These are phyloP conservation scores for Colletotrichum sp. DNA, from an alignment of 2,329 filamentous ascomycete genomes.

Conservation along the genomic window DNA sequence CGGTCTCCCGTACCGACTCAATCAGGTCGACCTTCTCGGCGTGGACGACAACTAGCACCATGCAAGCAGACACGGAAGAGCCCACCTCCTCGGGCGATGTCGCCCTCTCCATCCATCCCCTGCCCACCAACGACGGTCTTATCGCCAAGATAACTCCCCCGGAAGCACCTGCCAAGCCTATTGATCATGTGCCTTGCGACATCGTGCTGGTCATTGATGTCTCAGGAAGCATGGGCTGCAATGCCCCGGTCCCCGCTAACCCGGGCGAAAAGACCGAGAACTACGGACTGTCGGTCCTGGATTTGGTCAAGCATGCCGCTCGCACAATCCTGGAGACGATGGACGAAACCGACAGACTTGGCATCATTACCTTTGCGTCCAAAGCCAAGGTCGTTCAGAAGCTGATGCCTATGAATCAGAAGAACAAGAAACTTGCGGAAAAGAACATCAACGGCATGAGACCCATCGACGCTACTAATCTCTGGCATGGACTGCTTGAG, in stretches of 20 bases:
- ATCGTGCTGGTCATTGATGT: constrained; percentile 67
- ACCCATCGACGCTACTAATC: constrained; percentile 49
- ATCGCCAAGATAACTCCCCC: constrained; percentile 53
- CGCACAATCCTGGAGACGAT: constrained; percentile 62
- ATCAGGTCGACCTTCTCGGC: not conserved
- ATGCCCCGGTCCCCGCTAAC: constrained; percentile 48
- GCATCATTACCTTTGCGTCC: constrained; percentile 59
- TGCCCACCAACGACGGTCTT: constrained; percentile 41
- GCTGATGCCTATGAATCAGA: constrained; percentile 50
- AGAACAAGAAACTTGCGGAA: constrained; percentile 47
- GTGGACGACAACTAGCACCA: not conserved
- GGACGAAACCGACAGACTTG: constrained; percentile 57
- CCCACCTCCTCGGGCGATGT: not conserved
- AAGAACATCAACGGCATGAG: constrained; percentile 46
- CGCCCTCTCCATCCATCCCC: constrained; percentile 39
- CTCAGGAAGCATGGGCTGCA: constrained; percentile 57
- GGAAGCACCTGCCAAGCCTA: constrained; percentile 27
- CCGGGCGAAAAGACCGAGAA: constrained; percentile 44
- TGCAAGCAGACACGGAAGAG: not conserved
- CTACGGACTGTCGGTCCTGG: constrained; percentile 58
- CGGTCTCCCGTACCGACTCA: not conserved
- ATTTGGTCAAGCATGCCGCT: constrained; percentile 64
- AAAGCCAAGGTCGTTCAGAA: constrained; percentile 46
- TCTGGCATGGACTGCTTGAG: constrained; percentile 61
- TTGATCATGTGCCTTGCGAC: constrained; percentile 56